Percentiles rank a stretch among this genome's conserved stretches.
Evolutionary conservation across 2,329 filamentous ascomycete species (phyloP).

Genomic region (Iodosphaeria phyllophila): DNA sequence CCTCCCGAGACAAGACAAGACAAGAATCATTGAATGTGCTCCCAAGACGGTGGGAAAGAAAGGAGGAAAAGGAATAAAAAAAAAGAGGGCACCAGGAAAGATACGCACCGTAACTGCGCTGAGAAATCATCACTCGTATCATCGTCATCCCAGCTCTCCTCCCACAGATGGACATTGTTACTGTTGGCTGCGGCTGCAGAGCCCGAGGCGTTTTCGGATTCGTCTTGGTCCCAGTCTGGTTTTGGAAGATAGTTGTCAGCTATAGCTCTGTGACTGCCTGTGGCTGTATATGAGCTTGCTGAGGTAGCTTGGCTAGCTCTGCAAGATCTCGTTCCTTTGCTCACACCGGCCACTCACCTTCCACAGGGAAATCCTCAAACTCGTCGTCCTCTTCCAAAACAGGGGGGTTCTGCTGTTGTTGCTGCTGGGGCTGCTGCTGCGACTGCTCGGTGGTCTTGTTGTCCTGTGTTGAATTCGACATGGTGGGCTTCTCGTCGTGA

Average conservation of each 20-base stretch:
- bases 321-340: no score
- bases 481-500: conserved; percentile 9
- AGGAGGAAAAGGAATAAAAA: no score
- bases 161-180: conserved; percentile 90
- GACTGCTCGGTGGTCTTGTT: conserved; percentile 20
- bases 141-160: conserved; percentile 99
- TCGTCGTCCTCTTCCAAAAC: conserved; percentile 93
- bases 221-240: conserved; percentile 81
- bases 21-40: conserved; percentile 2
- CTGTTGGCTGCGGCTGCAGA: no score
- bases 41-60: neutral
- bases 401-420: conserved; percentile 40
- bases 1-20: neutral
- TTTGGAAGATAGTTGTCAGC: conserved; percentile 2
- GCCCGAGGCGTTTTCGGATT: conserved; percentile 57
- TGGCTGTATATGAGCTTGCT: no score
- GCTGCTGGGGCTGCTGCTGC: no score
- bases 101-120: conserved; percentile 70
- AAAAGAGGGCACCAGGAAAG: neutral
- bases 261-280: neutral
- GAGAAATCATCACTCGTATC: conserved; percentile 95
- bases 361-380: conserved; percentile 96
- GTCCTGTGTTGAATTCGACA: conserved; percentile 11
- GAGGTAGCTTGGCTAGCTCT: no score
- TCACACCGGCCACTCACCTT: no score